phyloP scores from a whole-genome alignment of 2,329 filamentous ascomycete species.

The Clathrospora elynae region DNA sequence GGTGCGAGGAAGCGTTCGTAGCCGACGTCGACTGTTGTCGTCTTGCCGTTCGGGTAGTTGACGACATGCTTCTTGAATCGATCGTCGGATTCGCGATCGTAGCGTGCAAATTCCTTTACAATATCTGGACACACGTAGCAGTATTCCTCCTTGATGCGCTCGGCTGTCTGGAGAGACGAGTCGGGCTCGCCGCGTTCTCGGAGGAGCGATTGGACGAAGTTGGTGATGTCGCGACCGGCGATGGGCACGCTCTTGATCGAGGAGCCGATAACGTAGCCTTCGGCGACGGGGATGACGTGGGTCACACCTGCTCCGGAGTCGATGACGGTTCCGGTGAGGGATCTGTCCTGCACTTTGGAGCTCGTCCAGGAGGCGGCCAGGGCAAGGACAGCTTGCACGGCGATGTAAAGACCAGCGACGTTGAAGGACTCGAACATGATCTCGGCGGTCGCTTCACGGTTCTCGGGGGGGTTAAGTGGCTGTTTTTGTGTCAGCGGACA shows the following conservation, averaged over 20 bases:
- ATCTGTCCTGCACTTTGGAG: constrained; percentile 95
- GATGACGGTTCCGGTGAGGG: constrained; percentile 95
- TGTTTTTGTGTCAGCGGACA: constrained; percentile 49
- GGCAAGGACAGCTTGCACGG: constrained; percentile 94
- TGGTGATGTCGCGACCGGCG: constrained; percentile 96
- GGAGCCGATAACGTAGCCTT: constrained; percentile 98
- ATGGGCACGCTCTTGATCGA: constrained; percentile 99
- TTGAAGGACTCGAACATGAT: constrained; percentile 99
- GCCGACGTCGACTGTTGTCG: constrained; percentile 86
- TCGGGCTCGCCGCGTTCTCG: constrained; percentile 96
- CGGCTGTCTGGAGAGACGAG: constrained; percentile 94
- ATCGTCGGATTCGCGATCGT: constrained; percentile 83
- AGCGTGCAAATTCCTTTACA: constrained; percentile 95
- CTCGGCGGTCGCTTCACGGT: constrained; percentile 97
- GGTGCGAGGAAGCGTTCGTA: constrained; percentile 98
- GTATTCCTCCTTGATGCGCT: constrained; percentile 98
- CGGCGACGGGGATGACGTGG: constrained; percentile 96
- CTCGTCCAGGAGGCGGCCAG: constrained; percentile 98
- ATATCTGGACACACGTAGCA: constrained; percentile 99
- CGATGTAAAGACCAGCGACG: constrained; percentile 97
- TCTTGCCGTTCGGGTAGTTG: constrained; percentile 80
- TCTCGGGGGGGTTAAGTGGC: constrained; percentile 97
- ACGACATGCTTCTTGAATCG: constrained; percentile 91
- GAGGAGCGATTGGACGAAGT: constrained; percentile 95
- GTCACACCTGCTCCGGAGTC: constrained; percentile 99